Base-by-base conservation (phyloP, 2,329 filamentous ascomycete genomes). In the Fusarium kyushuense region DNA sequence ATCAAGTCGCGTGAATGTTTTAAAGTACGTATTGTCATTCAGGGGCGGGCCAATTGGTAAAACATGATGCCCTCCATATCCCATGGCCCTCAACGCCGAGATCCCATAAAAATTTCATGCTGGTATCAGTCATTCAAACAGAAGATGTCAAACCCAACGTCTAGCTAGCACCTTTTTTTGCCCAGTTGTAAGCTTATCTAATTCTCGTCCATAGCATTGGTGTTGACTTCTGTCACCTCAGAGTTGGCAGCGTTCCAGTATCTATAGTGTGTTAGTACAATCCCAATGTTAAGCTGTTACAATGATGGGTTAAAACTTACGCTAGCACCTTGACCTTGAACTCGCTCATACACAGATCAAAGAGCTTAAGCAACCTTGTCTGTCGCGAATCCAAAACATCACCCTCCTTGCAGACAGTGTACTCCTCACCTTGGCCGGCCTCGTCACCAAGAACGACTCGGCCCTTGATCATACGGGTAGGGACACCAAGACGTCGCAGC, bases 361-460 rank as follows among this genome's bases (percentile, higher is more conserved):
- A 98, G 75, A 97, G 85, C 87, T 98, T 98, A 80, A 99, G 80
- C 76, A 99, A 82, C 69, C 94, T 91, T 58, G 96, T 97, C 86
- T 99, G 96, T 74, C 95, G 87, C 71, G 92, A 94, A 80, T 97
- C 94, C 71, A 99, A 82, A 43, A 89, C 86, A 76, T 97, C 89
- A 13, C 95, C 96, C 79, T 94, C 90, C 75, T 89, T 89, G 82
- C 95, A 98, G 49, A 99, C 89, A 12, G 86, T 86, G 77, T 94
- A 96, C n/a, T 82, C 83, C 55, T 83, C 81, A 43, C 78, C 82
- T 58, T 80, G 76, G 72, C 91, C 90, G 54, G 77, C 79, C 65
- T 82, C 86, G 69, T 81, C 82, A 60, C 85, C 86, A 51, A 98
- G 84, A 69, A 92, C 88, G 45, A 99, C 92, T 81, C 91, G 93